Conservation (phyloP, 495 filamentous ascomycete species). For the Hyaloscypha bicolor region DNA sequence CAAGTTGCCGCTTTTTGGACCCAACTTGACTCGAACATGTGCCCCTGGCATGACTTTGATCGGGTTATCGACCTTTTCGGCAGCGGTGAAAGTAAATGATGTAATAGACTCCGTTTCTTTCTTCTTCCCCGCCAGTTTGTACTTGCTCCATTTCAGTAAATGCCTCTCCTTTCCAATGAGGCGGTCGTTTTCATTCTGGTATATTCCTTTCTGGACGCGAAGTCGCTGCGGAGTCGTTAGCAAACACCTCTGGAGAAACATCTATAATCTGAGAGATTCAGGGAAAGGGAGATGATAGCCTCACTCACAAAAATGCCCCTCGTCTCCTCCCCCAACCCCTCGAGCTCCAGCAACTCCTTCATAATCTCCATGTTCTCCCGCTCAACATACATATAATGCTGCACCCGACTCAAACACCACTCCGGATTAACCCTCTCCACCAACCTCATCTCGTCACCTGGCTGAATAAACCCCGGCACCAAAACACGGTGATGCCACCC, state of each 20-base stretch:
- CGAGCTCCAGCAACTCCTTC: constrained; percentile 43
- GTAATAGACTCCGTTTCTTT: constrained; percentile 42
- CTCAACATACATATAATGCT: constrained; percentile 51
- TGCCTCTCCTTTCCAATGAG: constrained; percentile 42
- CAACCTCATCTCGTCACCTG: constrained; percentile 38
- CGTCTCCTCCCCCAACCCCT: constrained; percentile 46
- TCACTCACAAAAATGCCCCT: constrained; percentile 41
- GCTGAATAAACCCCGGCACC: constrained; percentile 41
- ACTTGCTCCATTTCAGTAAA: constrained; percentile 31
- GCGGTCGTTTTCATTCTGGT: constrained; percentile 51
- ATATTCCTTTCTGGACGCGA: constrained; percentile 39
- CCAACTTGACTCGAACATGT: constrained; percentile 47
- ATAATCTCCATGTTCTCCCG: constrained; percentile 44
- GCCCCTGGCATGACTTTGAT: constrained; percentile 31
- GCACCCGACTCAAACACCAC: constrained; percentile 54
- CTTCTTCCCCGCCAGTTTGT: constrained; percentile 41
- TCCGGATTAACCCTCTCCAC: constrained; percentile 41
- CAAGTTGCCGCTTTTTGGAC: constrained; percentile 28
- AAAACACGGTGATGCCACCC: constrained; percentile 57
- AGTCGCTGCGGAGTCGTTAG: neutral
- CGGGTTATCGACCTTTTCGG: neutral
- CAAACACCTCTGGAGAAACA: neutral
- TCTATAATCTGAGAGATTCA: neutral
- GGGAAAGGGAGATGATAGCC: constrained; percentile 20
- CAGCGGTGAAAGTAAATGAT: constrained; percentile 39